A percentile compares a stretch with the other conserved stretches of the same genome.
Evolutionary conservation across 2,329 filamentous ascomycete genomes (phyloP).

Genomic region (Sporothrix variecibatus): DNA sequence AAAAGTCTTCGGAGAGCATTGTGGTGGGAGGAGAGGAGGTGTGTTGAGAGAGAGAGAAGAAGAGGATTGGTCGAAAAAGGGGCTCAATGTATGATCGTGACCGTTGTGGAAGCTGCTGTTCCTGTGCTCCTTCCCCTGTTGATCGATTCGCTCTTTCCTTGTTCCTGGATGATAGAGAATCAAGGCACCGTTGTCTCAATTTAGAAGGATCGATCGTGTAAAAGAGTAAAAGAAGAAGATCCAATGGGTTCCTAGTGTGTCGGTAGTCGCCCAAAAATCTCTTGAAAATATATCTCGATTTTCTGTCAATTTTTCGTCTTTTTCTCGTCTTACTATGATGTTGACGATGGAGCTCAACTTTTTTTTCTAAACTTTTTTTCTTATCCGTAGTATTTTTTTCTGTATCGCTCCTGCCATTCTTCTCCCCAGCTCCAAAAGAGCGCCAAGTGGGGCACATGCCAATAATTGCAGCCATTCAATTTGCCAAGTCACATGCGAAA

Average conservation of each 20-base stretch:
- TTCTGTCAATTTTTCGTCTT: not conserved
- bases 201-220: not conserved
- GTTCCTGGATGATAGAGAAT: not conserved
- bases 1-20: slow-evolving; percentile 63
- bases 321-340: not conserved
- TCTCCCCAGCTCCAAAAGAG: not conserved
- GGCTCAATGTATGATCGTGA: not conserved
- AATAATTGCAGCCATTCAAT: slow-evolving; percentile 13
- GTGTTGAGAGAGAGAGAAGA: not conserved
- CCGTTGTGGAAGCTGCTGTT: not conserved
- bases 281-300: not conserved
- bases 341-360: not conserved
- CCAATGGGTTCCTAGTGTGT: not conserved
- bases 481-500: slow-evolving; percentile 19
- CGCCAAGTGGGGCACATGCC: slow-evolving; percentile 16
- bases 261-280: too few species aligned
- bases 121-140: not conserved
- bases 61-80: not conserved
- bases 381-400: slow-evolving; percentile 17
- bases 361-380: slow-evolving; percentile 47
- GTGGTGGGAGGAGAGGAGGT: not conserved
- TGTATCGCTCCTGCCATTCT: slow-evolving; percentile 7
- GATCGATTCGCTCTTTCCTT: not conserved
- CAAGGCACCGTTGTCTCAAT: not conserved
- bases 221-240: not conserved